Percentiles rank a stretch among this genome's conserved stretches.
phyloP scores from a whole-genome alignment of 192 early-diverging fungal genomes.

The Helicostylum pulchrum region DNA sequence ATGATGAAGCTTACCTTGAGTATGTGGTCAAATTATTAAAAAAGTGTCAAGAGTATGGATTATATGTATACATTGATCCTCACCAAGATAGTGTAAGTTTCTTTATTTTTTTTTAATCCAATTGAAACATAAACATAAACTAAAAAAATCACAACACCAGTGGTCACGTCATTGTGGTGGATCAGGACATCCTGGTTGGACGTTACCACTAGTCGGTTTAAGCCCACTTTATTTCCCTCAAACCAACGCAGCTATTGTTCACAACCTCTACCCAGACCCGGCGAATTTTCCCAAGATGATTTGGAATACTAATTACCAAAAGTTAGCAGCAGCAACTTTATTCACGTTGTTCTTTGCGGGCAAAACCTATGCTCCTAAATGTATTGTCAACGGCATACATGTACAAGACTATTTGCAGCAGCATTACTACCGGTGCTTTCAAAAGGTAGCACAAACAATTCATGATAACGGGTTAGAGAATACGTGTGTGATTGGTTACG shows the following conservation, averaged over 20 bases:
- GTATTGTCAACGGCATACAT: conserved; percentile 45
- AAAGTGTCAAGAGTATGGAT: conserved; percentile 43
- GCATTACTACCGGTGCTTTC: conserved; percentile 49
- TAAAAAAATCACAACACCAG: conserved; percentile 18
- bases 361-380: conserved; percentile 42
- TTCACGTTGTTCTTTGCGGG: conserved; percentile 56
- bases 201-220: conserved; percentile 47
- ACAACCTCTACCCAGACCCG: conserved; percentile 43
- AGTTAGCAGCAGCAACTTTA: conserved; percentile 53
- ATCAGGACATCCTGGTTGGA: conserved; percentile 59
- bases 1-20: conserved; percentile 51
- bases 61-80: conserved; percentile 55
- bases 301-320: conserved; percentile 58
- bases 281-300: conserved; percentile 56
- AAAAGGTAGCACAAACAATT: conserved; percentile 40
- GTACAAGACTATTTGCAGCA: conserved; percentile 59
- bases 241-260: conserved; percentile 55
- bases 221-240: conserved; percentile 39
- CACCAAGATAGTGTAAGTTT: conserved; percentile 57
- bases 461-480: conserved; percentile 41
- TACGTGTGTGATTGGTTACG: conserved; percentile 50
- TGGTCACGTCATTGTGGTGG: conserved; percentile 59
- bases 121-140: neutral
- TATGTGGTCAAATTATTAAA: conserved; percentile 49
- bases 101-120: too few species aligned